Evolutionary conservation across 2,329 filamentous ascomycete genomes (phyloP).

Genomic region (Aureobasidium zeae): DNA sequence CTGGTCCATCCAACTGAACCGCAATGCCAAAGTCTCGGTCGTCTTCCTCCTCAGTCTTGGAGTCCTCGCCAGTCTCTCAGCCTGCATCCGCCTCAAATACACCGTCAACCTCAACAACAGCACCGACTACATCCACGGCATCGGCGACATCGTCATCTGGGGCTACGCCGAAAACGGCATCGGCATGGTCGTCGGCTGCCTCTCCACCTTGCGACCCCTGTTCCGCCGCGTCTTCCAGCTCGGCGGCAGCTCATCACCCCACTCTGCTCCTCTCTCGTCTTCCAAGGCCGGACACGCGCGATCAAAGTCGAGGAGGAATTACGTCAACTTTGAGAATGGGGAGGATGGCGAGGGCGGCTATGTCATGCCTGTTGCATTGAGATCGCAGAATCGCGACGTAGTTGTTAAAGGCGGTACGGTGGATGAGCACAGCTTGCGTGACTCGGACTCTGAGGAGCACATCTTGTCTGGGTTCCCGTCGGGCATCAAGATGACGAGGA

Average conservation of each 20-base stretch:
- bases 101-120: constrained; percentile 28
- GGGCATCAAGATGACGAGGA: constrained; percentile 14
- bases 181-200: constrained; percentile 29
- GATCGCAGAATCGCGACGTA: background rate
- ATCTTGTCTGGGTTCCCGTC: constrained; percentile 6
- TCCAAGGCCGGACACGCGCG: constrained; percentile 5
- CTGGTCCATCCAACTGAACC: constrained; percentile 35
- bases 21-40: constrained; percentile 33
- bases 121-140: constrained; percentile 24
- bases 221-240: constrained; percentile 22
- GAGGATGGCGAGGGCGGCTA: constrained; percentile 10
- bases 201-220: constrained; percentile 29
- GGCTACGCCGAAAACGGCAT: constrained; percentile 31
- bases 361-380: constrained; percentile 2
- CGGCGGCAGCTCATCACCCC: constrained; percentile 8
- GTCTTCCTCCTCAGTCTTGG: constrained; percentile 31
- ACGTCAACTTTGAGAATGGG: too few relatives aligned
- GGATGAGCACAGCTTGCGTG: constrained; percentile 4
- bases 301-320: constrained; percentile 7
- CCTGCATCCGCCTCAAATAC: constrained; percentile 29
- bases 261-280: background rate
- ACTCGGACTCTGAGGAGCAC: constrained; percentile 14
- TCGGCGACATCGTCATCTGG: constrained; percentile 31
- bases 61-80: constrained; percentile 27
- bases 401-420: constrained; percentile 12